Evolutionary conservation across 2,329 filamentous ascomycete genomes (phyloP).

Genomic region (Pestalotiopsis fici): DNA sequence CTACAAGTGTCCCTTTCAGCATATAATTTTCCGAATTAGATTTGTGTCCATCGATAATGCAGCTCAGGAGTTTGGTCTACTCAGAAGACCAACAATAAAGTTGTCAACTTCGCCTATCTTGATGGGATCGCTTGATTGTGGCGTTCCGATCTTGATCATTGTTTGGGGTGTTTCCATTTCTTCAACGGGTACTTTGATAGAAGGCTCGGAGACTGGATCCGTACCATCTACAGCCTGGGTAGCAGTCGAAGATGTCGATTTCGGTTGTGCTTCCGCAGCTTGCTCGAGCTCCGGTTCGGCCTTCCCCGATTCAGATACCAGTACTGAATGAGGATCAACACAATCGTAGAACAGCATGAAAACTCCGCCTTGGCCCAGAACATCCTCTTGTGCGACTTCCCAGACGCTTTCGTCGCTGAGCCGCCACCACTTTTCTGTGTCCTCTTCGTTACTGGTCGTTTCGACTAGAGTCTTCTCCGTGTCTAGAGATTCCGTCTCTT

Average conservation of each 20-base stretch:
- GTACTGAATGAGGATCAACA: slow-evolving; percentile 54
- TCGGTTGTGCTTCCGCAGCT: neutral
- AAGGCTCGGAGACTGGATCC: neutral
- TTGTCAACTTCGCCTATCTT: neutral
- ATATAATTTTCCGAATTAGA: too few relatives aligned
- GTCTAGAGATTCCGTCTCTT: slow-evolving; percentile 15
- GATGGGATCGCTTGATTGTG: too few relatives aligned
- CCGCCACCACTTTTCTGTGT: slow-evolving; percentile 72
- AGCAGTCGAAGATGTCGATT: neutral
- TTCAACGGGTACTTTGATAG: too few relatives aligned
- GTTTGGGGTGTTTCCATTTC: too few relatives aligned
- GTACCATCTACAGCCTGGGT: too few relatives aligned
- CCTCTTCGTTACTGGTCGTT: slow-evolving; percentile 5
- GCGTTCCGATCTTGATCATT: neutral
- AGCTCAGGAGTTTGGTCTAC: neutral
- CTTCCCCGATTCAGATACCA: slow-evolving; percentile 17
- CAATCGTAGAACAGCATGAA: slow-evolving; percentile 98
- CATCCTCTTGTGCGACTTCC: slow-evolving; percentile 70
- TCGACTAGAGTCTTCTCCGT: slow-evolving; percentile 20
- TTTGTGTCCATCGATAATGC: neutral
- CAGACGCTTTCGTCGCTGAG: slow-evolving; percentile 87
- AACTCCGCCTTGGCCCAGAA: slow-evolving; percentile 76
- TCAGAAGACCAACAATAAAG: neutral
- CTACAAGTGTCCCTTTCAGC: too few relatives aligned
- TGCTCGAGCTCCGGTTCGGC: neutral